phyloP scores from a whole-genome alignment of 2,329 filamentous ascomycete genomes.

The Ramichloridium luteum region DNA sequence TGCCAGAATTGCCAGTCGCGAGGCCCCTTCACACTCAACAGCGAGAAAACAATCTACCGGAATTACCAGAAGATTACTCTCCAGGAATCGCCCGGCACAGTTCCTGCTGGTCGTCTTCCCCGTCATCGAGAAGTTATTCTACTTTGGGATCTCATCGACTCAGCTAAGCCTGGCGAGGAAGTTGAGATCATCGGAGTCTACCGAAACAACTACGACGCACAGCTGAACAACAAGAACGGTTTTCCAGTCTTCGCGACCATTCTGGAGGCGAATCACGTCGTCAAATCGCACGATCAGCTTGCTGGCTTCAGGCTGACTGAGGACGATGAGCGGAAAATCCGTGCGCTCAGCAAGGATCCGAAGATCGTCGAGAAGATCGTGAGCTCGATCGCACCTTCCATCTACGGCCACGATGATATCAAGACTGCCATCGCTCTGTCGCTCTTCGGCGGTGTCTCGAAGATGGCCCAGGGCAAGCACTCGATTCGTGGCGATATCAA shows the following conservation, averaged over 20 bases:
- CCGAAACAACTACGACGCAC: conserved; percentile 94
- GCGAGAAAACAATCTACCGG: conserved; percentile 93
- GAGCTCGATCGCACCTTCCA: conserved; percentile 87
- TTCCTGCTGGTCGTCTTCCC: conserved; percentile 86
- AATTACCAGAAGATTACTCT: conserved; percentile 98
- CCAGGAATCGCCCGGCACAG: conserved; percentile 92
- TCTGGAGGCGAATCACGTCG: conserved; percentile 89
- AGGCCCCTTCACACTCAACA: conserved; percentile 89
- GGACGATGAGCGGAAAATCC: conserved; percentile 85
- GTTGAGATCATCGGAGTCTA: conserved; percentile 96
- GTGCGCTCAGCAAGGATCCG: conserved; percentile 74
- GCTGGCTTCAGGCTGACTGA: conserved; percentile 93
- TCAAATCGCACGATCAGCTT: conserved; percentile 94
- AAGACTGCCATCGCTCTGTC: conserved; percentile 94
- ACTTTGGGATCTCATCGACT: conserved; percentile 93
- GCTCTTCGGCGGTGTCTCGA: conserved; percentile 87
- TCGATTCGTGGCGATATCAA: conserved; percentile 96
- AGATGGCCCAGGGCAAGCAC: conserved; percentile 77
- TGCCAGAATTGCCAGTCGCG: conserved; percentile 94
- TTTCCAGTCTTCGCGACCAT: conserved; percentile 98
- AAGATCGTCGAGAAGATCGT: conserved; percentile 89
- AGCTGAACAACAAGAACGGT: conserved; percentile 95
- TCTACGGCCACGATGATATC: conserved; percentile 92
- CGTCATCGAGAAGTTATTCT: conserved; percentile 89
- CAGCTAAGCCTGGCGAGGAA: conserved; percentile 92